Conservation (phyloP, 768 basidiomycete species). For the Amylocystis lapponica region DNA sequence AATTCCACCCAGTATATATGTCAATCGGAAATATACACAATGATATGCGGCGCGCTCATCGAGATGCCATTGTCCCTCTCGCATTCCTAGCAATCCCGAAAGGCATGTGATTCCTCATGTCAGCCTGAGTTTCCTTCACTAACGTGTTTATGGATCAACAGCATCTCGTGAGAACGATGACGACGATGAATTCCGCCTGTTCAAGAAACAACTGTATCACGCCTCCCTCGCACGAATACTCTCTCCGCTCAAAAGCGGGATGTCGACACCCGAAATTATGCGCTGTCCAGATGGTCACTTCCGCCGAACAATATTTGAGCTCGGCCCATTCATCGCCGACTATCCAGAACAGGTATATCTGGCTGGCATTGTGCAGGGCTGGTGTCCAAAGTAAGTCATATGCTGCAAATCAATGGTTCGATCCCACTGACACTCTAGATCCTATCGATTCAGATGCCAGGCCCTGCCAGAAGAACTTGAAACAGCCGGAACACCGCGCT, state of each 20-base stretch:
- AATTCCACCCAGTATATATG: constrained; percentile 21
- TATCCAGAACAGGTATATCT: constrained; percentile 34
- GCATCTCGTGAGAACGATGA: constrained; percentile 5
- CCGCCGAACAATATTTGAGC: constrained; percentile 21
- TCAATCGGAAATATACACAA: constrained; percentile 20
- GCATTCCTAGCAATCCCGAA: constrained; percentile 28
- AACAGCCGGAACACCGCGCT: background rate
- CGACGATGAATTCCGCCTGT: constrained; percentile 9
- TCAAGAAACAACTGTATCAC: constrained; percentile 17
- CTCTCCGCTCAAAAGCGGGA: constrained; percentile 4
- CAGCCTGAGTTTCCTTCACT: too few species aligned
- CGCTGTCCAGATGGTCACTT: constrained; percentile 31
- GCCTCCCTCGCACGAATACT: constrained; percentile 7
- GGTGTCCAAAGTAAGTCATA: constrained; percentile 23
- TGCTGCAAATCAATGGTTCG: background rate
- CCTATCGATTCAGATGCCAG: constrained; percentile 4
- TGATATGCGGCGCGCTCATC: constrained; percentile 18
- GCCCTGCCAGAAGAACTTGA: background rate
- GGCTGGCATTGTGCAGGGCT: constrained; percentile 20
- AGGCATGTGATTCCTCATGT: constrained; percentile 11
- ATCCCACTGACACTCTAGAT: background rate
- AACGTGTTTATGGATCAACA: too few species aligned
- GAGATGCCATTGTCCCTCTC: too few species aligned
- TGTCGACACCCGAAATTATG: constrained; percentile 15
- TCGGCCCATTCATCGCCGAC: constrained; percentile 33